Evolutionary conservation across 1,139 yeast genomes (phyloP), one percentile per base, ranked within the genome.

Genomic region (Yamadazyma pseudoaaseri): DNA sequence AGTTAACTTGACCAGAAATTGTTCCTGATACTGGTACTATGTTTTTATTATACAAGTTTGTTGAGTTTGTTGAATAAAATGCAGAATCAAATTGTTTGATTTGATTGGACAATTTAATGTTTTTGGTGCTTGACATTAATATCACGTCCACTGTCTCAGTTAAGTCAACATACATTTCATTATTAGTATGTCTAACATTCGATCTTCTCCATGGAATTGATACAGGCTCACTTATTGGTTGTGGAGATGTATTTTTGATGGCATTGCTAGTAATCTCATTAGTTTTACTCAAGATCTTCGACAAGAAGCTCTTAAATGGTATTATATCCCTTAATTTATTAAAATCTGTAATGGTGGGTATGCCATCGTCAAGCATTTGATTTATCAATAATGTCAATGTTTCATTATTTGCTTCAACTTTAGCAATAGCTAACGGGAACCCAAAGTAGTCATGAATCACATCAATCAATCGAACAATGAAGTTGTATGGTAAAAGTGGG

Each of bases 111-210:
- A 45, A 31, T n/a, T 35, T 23, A 16, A 39, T 13, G 13, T 30
- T 36, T 21, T 45, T 42, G 2, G 45, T 34, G 3, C 31, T 16
- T 5, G 38, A 38, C 27, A 40, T 47, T 25, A 65, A 62, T 21
- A 72, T 65, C 26, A 75, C 69, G 43, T 64, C 69, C 13, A 86
- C 57, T 0, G 71, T 63, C 53, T 87, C 96, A 5, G 70, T 62
- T 4, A 89, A 57, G 56, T 89, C 97, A 7, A 89, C 82, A 54
- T 79, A 86, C 60, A 89, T 72, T 57, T 89, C 96, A 54, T 87
- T 86, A 44, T 78, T 81, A 5, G 86, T 70, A 55, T 84, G 77
- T 38, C 73, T 71, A 9, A 82, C 81, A 40, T 77, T 73, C 5
- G 80, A 58, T 31, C 79, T 63, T 48, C 96, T 70, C 96, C 96